phyloP scores from a whole-genome alignment of 2,329 filamentous ascomycete genomes.

The Coniochaeta pulveracea region DNA sequence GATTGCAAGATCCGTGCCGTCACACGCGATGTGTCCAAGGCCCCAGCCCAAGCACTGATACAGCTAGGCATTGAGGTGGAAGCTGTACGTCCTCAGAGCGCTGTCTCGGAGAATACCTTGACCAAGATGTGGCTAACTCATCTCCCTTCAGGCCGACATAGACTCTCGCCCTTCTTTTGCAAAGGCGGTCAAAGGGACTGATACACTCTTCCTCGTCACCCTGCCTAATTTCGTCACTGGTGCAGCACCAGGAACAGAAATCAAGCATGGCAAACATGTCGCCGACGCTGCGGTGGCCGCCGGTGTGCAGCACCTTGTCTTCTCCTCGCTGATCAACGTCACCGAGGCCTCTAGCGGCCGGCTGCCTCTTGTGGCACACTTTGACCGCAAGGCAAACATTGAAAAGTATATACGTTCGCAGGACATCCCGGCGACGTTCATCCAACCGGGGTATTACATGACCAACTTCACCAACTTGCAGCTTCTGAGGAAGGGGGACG shows the following conservation, averaged over 20 bases:
- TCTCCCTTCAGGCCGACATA: conserved; percentile 25
- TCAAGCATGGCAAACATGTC: conserved; percentile 28
- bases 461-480: conserved; percentile 26
- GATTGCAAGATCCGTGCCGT: conserved; percentile 33
- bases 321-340: conserved; percentile 19
- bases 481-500: conserved; percentile 14
- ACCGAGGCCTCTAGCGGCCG: conserved; percentile 14
- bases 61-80: conserved; percentile 31
- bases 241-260: conserved; percentile 8
- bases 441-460: conserved; percentile 39
- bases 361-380: conserved; percentile 9
- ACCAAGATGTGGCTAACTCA: too few species aligned
- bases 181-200: conserved; percentile 26
- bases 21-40: conserved; percentile 31
- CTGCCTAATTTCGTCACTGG: conserved; percentile 8
- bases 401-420: conserved; percentile 32
- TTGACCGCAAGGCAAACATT: conserved; percentile 28
- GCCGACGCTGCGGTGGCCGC: conserved; percentile 20
- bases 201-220: conserved; percentile 28
- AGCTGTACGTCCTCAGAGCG: conserved; percentile 12
- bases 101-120: conserved; percentile 1
- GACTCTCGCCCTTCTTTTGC: conserved; percentile 21
- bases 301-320: conserved; percentile 21
- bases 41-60: conserved; percentile 24
- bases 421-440: conserved; percentile 33